Base-by-base conservation (phyloP, 2,329 filamentous ascomycete species). In the Neopestalotiopsis rosae region DNA sequence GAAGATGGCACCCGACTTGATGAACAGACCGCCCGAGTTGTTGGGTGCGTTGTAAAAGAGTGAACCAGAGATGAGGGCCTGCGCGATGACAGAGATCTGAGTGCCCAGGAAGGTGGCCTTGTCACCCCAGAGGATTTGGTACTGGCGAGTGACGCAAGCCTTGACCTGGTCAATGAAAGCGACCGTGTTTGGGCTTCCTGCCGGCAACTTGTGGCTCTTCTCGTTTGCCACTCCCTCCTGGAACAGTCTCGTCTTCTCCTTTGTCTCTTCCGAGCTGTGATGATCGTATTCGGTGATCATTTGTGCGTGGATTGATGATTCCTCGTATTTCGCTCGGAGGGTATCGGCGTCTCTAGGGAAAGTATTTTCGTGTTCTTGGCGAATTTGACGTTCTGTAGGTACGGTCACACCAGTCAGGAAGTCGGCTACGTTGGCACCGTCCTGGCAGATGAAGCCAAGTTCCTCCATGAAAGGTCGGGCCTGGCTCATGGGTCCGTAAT, bases 301-400 rank as follows among this genome's bases (percentile, higher is more conserved):
- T 14, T 63, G 38, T 9, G 42, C 13, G 64, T 63, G 61, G 5
- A 49, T 63, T 3, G n/a, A 30, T 78, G 88, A 88, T 59, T 83
- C 82, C 62, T 88, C 62, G 72, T 91, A 92, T 17, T 78, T 80
- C 0, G 76, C 76, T 1, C 83, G 79, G 7, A 92, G 81, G 12
- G 78, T 79, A 0, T 78, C 75, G 4, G 83, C 79, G 2, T 76
- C 86, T n/a, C 84, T 79, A 0, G 86, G 86, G 65, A 86, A 86
- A 0, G 72, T 76, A 62, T 77, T 71, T 65, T 84, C 79, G 61
- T 76, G 77, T 0, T 79, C 83, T 0, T 77, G 68, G 1, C 73
- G 85, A 76, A 94, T 89, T 32, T 87, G 84, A 63, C 93, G 86
- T 76, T 94, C 92, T 0, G 89, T 90, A 0, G 91, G 88, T 0